Evolutionary conservation across 2,329 filamentous ascomycete species (phyloP), one percentile per base, ranked within the genome.

Genomic region (Talaromyces albobiverticillius): DNA sequence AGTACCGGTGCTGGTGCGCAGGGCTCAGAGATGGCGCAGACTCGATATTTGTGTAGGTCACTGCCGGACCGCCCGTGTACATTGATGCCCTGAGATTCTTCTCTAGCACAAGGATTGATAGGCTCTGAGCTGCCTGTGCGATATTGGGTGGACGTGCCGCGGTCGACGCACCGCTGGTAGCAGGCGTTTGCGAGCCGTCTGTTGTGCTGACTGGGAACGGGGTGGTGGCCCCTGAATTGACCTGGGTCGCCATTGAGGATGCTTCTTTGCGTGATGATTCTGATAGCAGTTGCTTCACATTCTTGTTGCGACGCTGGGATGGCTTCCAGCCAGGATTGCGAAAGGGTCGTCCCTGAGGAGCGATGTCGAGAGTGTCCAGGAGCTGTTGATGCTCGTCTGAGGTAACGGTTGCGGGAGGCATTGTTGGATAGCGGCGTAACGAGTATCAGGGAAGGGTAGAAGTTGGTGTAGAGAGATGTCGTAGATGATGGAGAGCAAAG

Each of bases 31-130:
- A 94, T 36, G 94, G 94, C 3, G 94, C 93, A 46, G 90, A 91
- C 71, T 97, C 94, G 59, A 99, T 95, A 68, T 96, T 97, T 6
- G 90, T 96, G 71, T 97, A 99, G 1, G 94, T 96, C 29, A 88
- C 88, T 29, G 81, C 83, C 0, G 88, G 89, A 0, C 86, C 87
- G 3, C 49, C 46, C 3, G 43, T 29, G 16, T 52, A 56, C 6
- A 77, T 76, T 1, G 74, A 70, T n/a, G 71, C 67, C 18, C 69
- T 67, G 64, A 71, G 77, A 61, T 84, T 93, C 80, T 90, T 94
- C 72, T 96, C 90, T 47, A 96, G 76, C 2, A 96, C 93, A 49
- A 96, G 81, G 59, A 91, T 92, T 40, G 89, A 94, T 59, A 96
- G 75, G 68, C 87, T 94, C 62, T 89, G 87, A 46, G 90, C 90